phyloP scores from a whole-genome alignment of 2,329 filamentous ascomycete species.

The Penicillium hesseltinei region DNA sequence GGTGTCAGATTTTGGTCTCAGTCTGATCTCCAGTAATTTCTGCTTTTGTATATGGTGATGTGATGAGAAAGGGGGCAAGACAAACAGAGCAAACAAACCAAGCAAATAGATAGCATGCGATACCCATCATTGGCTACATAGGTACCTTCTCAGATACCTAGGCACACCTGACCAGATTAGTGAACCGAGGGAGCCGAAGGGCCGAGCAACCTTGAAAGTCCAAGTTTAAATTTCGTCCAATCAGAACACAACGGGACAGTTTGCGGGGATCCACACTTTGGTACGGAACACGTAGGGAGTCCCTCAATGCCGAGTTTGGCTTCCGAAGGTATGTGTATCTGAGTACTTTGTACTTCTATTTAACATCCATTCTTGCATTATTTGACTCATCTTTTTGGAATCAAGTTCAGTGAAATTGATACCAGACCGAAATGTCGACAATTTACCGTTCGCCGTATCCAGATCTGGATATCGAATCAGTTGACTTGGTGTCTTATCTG shows the following conservation, averaged over 20 bases:
- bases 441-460: slow-evolving; percentile 19
- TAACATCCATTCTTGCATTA: neutral
- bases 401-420: neutral
- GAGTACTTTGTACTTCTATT: neutral
- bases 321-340: neutral
- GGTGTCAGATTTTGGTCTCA: neutral
- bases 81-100: neutral
- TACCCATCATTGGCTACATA: too few relatives aligned
- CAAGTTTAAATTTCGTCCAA: neutral
- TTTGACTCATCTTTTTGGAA: too few relatives aligned
- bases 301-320: neutral
- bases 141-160: neutral
- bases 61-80: neutral
- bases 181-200: neutral
- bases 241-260: neutral
- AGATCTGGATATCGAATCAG: slow-evolving; percentile 17
- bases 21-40: neutral
- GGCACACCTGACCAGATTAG: neutral
- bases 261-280: neutral
- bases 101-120: too few relatives aligned
- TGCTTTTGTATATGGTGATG: neutral
- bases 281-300: neutral
- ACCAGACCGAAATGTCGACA: slow-evolving; percentile 11
- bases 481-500: slow-evolving; percentile 20
- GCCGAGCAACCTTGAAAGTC: neutral